Percentiles rank a stretch among this genome's conserved stretches.
Evolutionary conservation across 1,284 basidiomycete species (phyloP).

Genomic region (Ganoderma boninense): DNA sequence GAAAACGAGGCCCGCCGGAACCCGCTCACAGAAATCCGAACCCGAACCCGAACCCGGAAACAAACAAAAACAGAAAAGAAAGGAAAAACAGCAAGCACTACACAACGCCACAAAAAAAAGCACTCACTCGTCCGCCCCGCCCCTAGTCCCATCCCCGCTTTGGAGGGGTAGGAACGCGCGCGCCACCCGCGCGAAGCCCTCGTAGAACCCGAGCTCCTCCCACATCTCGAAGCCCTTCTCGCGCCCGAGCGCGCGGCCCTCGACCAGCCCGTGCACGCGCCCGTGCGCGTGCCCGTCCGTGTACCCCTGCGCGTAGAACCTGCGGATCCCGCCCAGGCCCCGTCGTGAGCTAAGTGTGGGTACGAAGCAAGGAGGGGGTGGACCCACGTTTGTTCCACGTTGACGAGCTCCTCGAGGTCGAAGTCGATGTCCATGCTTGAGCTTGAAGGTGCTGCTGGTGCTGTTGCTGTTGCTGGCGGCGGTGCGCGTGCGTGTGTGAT

Average conservation of each 20-base stretch:
- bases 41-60: too few species aligned
- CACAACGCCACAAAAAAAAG: too few species aligned
- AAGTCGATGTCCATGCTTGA: slow-evolving; percentile 38
- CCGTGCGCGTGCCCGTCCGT: slow-evolving; percentile 86
- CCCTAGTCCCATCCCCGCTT: too few species aligned
- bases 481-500: not conserved
- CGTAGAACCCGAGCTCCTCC: slow-evolving; percentile 95
- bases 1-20: not conserved
- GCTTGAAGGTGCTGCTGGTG: not conserved
- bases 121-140: slow-evolving; percentile 55
- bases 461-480: not conserved
- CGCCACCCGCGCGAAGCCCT: slow-evolving; percentile 84
- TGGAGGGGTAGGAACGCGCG: too few species aligned
- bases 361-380: not conserved
- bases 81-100: not conserved
- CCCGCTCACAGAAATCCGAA: too few species aligned
- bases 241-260: slow-evolving; percentile 90
- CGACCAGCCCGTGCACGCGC: slow-evolving; percentile 88
- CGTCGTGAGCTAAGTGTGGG: too few species aligned
- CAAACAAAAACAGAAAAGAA: not conserved
- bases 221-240: slow-evolving; percentile 96
- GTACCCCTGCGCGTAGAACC: slow-evolving; percentile 86
- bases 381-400: slow-evolving; percentile 75
- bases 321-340: too few species aligned
- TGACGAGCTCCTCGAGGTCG: slow-evolving; percentile 72